Percentiles rank a stretch among this genome's conserved stretches.
Conservation (phyloP, 1,284 basidiomycete species). For the Megacollybia platyphylla region DNA sequence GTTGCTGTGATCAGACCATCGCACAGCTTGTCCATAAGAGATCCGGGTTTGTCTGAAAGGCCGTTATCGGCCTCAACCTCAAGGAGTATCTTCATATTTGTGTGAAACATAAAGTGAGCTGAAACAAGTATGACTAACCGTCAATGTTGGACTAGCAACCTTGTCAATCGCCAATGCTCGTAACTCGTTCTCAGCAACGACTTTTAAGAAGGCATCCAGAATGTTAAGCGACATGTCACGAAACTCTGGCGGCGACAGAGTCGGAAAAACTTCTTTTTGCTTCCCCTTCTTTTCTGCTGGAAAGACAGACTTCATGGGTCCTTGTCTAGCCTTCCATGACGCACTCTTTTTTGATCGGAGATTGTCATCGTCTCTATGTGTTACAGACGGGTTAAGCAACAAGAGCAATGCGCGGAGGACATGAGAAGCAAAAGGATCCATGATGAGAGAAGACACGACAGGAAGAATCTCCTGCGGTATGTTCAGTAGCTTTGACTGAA, state of each 20-base stretch:
- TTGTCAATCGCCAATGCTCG: constrained; percentile 72
- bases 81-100: constrained; percentile 54
- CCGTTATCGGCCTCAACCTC: constrained; percentile 65
- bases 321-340: constrained; percentile 65
- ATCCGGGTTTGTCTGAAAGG: constrained; percentile 46
- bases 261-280: constrained; percentile 13
- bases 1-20: constrained; percentile 66
- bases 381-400: constrained; percentile 51
- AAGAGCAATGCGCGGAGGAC: constrained; percentile 70
- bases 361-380: constrained; percentile 22
- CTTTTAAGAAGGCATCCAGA: constrained; percentile 37
- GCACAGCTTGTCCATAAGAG: constrained; percentile 73
- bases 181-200: constrained; percentile 62
- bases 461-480: constrained; percentile 54
- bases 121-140: constrained; percentile 32
- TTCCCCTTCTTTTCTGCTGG: constrained; percentile 27
- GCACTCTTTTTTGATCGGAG: constrained; percentile 70
- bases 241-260: constrained; percentile 40
- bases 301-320: constrained; percentile 64
- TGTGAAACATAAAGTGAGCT: background rate
- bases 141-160: constrained; percentile 71
- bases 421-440: constrained; percentile 82
- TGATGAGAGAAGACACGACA: constrained; percentile 48
- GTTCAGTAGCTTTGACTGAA: constrained; percentile 4
- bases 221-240: constrained; percentile 34